Evolutionary conservation across 73 alveolate genomes (phyloP).

Genomic region (Symbiodinium pilosum): DNA sequence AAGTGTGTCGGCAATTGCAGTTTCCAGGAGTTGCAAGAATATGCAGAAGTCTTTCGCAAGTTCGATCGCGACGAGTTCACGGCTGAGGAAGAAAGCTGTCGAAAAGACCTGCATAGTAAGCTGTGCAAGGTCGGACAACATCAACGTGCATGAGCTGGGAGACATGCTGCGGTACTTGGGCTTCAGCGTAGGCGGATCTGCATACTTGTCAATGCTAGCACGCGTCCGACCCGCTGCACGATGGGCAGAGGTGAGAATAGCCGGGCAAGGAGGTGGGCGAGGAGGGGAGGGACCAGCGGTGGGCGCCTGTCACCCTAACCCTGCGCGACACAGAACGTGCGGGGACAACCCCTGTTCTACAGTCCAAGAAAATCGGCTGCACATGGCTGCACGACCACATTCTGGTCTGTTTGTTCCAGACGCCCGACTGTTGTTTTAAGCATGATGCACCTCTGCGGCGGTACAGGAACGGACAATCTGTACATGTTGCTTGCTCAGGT

Average conservation of each 20-base stretch:
- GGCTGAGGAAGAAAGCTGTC: not conserved
- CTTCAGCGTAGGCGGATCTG: conserved; percentile 71
- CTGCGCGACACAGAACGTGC: no score
- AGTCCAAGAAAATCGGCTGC: no score
- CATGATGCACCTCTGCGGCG: not conserved
- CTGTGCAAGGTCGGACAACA: conserved; percentile 64
- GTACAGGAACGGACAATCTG: conserved; percentile 81
- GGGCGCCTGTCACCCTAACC: no score
- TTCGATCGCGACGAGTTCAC: conserved; percentile 37
- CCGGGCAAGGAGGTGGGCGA: no score
- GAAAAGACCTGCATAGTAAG: not conserved
- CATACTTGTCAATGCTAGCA: no score
- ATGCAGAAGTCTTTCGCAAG: conserved; percentile 51
- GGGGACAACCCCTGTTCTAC: no score
- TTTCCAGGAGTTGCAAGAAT: conserved; percentile 48
- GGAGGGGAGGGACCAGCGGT: no score
- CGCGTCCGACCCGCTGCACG: no score
- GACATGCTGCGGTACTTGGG: conserved; percentile 87
- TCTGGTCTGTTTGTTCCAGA: no score
- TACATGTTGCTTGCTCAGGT: conserved; percentile 91
- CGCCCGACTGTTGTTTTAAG: not conserved
- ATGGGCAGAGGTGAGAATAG: no score
- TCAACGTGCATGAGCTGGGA: conserved; percentile 93
- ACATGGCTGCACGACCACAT: no score
- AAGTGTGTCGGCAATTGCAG: not conserved